Evolutionary conservation across 2,329 filamentous ascomycete species (phyloP).

Genomic region (Biscogniauxia mediterranea): DNA sequence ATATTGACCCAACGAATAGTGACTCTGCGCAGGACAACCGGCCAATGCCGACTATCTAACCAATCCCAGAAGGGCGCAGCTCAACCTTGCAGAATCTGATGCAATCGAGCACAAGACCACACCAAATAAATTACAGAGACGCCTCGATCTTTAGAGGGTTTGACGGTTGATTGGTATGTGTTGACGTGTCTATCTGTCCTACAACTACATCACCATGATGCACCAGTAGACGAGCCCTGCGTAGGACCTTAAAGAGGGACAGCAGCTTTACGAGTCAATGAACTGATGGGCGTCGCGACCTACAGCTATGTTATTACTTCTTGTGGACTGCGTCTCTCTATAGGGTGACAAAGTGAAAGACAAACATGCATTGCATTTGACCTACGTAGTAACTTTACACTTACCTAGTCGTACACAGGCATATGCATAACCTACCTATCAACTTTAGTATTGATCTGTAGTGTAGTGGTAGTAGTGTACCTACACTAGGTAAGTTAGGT

Average conservation of each 20-base stretch:
- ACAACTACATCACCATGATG: not conserved
- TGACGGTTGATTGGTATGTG: not conserved
- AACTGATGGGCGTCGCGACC: not conserved
- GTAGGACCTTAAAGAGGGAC: not conserved
- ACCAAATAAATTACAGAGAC: slow-evolving; percentile 5
- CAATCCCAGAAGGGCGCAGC: slow-evolving; percentile 6
- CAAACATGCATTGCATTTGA: not conserved
- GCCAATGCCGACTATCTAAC: not conserved
- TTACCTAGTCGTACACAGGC: too few species aligned
- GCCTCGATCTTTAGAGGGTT: slow-evolving; percentile 5
- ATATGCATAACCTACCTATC: too few species aligned
- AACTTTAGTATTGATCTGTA: too few species aligned
- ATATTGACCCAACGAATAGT: not conserved
- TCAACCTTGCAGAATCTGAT: slow-evolving; percentile 15
- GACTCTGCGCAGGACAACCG: not conserved
- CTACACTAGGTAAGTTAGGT: too few species aligned
- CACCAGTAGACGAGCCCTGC: not conserved
- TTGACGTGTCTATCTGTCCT: not conserved
- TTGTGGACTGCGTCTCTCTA: not conserved
- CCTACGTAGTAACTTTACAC: too few species aligned
- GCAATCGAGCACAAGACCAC: slow-evolving; percentile 11
- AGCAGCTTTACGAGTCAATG: not conserved
- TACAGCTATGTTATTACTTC: not conserved
- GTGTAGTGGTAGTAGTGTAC: too few species aligned
- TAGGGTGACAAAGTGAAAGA: not conserved